phyloP scores from a whole-genome alignment of 371 early-diverging fungal genomes.

The Paraphysoderma sedebokerense region DNA sequence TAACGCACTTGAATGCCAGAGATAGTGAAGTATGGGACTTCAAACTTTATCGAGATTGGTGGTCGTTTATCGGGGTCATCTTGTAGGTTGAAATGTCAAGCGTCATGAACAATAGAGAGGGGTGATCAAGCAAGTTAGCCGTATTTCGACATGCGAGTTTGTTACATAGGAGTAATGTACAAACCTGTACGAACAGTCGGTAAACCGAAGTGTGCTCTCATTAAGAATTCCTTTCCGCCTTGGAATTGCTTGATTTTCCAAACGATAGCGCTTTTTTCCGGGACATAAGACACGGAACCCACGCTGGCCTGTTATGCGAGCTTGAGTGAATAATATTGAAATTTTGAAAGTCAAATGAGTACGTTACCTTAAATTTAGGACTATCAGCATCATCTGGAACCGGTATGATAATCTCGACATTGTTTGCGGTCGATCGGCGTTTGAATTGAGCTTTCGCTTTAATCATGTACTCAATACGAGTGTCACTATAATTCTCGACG shows the following conservation, averaged over 20 bases:
- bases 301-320: conserved; percentile 37
- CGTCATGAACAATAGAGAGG: not conserved
- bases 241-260: conserved; percentile 98
- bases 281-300: conserved; percentile 83
- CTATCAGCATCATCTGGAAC: conserved; percentile 95
- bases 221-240: conserved; percentile 87
- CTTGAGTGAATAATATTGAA: not conserved
- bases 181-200: conserved; percentile 50
- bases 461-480: conserved; percentile 87
- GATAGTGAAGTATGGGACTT: conserved; percentile 94
- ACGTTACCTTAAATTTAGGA: conserved; percentile 82
- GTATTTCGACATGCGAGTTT: not conserved
- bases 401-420: conserved; percentile 91
- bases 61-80: conserved; percentile 87
- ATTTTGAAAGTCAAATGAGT: not conserved
- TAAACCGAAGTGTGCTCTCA: conserved; percentile 91
- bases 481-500: conserved; percentile 80
- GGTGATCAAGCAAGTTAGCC: not conserved
- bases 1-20: conserved; percentile 97
- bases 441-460: conserved; percentile 95
- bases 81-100: conserved; percentile 14
- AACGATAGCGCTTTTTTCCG: conserved; percentile 79
- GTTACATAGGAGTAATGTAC: not conserved
- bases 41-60: conserved; percentile 92
- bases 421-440: conserved; percentile 88